Conservation (phyloP, 495 filamentous ascomycete species). For the Tricharina praecox region DNA sequence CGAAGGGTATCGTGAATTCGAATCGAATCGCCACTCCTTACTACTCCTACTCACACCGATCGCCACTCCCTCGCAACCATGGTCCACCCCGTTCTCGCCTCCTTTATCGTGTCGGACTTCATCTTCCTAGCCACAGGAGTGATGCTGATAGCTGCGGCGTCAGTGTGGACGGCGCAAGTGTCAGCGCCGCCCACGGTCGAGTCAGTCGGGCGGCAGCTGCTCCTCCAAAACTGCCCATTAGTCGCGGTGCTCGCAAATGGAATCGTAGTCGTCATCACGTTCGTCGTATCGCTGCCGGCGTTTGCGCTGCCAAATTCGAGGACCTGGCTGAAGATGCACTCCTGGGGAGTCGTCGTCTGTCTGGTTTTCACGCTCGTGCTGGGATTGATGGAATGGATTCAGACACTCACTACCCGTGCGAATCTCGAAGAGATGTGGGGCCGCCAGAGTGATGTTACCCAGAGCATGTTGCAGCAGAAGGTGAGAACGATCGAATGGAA, state of each 20-base stretch:
- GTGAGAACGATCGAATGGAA: constrained; percentile 33
- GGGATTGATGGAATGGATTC: constrained; percentile 51
- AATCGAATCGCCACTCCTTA: too few species aligned
- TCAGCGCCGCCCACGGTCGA: constrained; percentile 32
- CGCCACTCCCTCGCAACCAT: constrained; percentile 29
- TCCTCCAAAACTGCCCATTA: constrained; percentile 44
- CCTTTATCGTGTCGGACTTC: constrained; percentile 40
- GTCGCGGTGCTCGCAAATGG: constrained; percentile 48
- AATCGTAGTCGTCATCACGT: constrained; percentile 41
- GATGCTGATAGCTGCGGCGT: constrained; percentile 44
- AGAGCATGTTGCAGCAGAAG: constrained; percentile 47
- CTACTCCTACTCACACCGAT: too few species aligned
- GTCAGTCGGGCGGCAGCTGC: constrained; percentile 44
- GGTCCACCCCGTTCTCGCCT: constrained; percentile 40
- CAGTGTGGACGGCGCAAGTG: constrained; percentile 38
- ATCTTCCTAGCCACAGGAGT: constrained; percentile 47
- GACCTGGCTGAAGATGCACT: constrained; percentile 42
- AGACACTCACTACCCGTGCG: constrained; percentile 45
- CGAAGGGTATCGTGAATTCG: too few species aligned
- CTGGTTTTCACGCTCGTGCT: constrained; percentile 46
- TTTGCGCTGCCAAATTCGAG: constrained; percentile 40
- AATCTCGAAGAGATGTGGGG: constrained; percentile 41
- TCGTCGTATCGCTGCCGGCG: constrained; percentile 40
- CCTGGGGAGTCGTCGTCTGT: constrained; percentile 42
- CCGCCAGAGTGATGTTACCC: constrained; percentile 33